Evolutionary conservation across 2,329 filamentous ascomycete genomes (phyloP).

Genomic region (Ceratocystis papillata): DNA sequence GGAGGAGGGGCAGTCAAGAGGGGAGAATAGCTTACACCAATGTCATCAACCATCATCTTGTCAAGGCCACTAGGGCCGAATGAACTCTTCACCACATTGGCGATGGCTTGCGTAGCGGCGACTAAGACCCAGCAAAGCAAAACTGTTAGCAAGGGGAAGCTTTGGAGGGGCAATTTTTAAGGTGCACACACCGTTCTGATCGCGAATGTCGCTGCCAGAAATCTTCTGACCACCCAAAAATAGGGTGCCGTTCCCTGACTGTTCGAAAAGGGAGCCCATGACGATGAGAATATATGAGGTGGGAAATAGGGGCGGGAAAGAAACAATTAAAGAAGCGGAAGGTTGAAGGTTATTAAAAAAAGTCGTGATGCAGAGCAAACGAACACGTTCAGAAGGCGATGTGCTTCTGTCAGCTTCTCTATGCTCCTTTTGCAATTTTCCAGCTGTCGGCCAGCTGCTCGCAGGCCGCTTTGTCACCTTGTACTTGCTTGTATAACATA

Average conservation of each 20-base stretch:
- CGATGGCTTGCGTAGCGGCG: slow-evolving; percentile 87
- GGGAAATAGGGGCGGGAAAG: slow-evolving; percentile 12
- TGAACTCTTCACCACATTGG: slow-evolving; percentile 97
- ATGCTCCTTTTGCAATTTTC: slow-evolving; percentile 16
- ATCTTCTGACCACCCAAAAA: slow-evolving; percentile 98
- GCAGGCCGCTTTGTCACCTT: not conserved
- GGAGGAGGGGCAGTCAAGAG: not conserved
- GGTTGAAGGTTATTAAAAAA: slow-evolving; percentile 16
- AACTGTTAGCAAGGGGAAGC: slow-evolving; percentile 15
- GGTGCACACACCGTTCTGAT: slow-evolving; percentile 68
- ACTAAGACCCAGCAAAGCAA: slow-evolving; percentile 42
- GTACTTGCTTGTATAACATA: not conserved
- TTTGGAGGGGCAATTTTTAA: slow-evolving; percentile 24
- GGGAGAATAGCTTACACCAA: slow-evolving; percentile 54
- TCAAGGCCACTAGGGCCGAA: slow-evolving; percentile 95
- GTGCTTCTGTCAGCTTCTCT: slow-evolving; percentile 25
- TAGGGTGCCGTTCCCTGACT: slow-evolving; percentile 86
- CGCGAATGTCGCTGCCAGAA: slow-evolving; percentile 87
- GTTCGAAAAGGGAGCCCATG: slow-evolving; percentile 95
- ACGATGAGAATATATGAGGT: slow-evolving; percentile 25
- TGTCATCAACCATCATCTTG: slow-evolving; percentile 99
- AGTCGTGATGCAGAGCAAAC: slow-evolving; percentile 19
- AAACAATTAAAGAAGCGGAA: slow-evolving; percentile 16
- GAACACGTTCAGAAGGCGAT: slow-evolving; percentile 22
- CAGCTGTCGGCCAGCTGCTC: slow-evolving; percentile 15